A percentile compares a stretch with the other conserved stretches of the same genome.
These are phyloP conservation scores for Exophiala alcalophila DNA, from an alignment of 2,329 filamentous ascomycete genomes.

Conservation along the genomic window DNA sequence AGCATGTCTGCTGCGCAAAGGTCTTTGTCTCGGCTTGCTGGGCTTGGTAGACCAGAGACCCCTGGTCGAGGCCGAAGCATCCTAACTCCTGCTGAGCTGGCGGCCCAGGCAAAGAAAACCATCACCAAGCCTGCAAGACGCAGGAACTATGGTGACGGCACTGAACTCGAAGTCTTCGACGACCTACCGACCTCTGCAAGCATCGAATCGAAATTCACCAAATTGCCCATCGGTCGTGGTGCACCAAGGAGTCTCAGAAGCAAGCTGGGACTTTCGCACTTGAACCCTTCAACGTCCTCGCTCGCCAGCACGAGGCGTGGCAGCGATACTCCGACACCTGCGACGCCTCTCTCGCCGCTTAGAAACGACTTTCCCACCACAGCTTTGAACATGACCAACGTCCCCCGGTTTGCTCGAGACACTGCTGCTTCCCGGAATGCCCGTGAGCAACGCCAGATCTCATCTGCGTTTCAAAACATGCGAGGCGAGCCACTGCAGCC, in stretches of 20 bases:
- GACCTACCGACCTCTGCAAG: constrained; percentile 85
- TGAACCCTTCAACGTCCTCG: constrained; percentile 29
- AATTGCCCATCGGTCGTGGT: constrained; percentile 69
- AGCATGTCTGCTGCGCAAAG: constrained; percentile 43
- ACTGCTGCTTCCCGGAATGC: constrained; percentile 65
- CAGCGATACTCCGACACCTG: constrained; percentile 47
- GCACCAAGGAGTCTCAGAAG: constrained; percentile 61
- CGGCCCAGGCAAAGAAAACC: constrained; percentile 62
- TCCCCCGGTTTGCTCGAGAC: constrained; percentile 63
- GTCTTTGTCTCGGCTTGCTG: constrained; percentile 41
- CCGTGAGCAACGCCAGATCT: constrained; percentile 58
- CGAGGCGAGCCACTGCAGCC: constrained; percentile 48
- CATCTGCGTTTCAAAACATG: constrained; percentile 40
- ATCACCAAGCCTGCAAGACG: constrained; percentile 69
- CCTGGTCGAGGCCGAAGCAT: constrained; percentile 47
- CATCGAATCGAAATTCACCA: constrained; percentile 77
- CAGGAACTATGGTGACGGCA: constrained; percentile 83
- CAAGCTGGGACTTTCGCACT: constrained; percentile 47
- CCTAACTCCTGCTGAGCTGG: constrained; percentile 49
- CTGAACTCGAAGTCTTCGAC: constrained; percentile 89
- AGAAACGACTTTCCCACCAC: constrained; percentile 47
- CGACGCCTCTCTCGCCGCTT: constrained; percentile 56
- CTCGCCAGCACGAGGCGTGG: constrained; percentile 31
- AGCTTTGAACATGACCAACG: constrained; percentile 24
- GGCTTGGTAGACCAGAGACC: constrained; percentile 47